These are phyloP conservation scores for Nakataea oryzae DNA, from an alignment of 2,329 filamentous ascomycete species.

Conservation along the genomic window DNA sequence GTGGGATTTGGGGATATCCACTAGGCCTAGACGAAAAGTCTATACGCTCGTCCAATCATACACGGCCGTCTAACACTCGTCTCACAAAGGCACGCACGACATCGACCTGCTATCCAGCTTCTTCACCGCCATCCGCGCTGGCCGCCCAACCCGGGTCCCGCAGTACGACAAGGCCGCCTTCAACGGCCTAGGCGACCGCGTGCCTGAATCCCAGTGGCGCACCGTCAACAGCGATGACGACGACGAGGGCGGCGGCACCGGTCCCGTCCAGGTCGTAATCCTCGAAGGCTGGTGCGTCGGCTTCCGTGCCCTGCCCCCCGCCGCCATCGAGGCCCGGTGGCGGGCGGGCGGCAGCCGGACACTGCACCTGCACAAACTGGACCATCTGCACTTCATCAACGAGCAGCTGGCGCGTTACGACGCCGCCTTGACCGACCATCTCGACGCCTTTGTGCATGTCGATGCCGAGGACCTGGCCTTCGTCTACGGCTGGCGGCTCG, in stretches of 20 bases:
- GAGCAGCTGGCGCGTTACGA: constrained; percentile 35
- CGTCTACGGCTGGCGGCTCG: constrained; percentile 74
- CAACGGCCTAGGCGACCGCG: constrained; percentile 65
- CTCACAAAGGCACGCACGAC: constrained; percentile 53
- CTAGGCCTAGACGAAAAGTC: too few relatives aligned
- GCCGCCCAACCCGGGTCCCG: constrained; percentile 48
- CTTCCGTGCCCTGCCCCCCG: constrained; percentile 53
- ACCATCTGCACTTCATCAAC: constrained; percentile 41
- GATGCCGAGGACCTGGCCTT: constrained; percentile 63
- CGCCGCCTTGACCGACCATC: constrained; percentile 29
- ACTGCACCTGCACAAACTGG: constrained; percentile 34
- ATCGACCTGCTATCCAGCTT: constrained; percentile 51
- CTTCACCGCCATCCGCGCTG: constrained; percentile 46
- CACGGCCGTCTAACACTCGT: constrained; percentile 3
- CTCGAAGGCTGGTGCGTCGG: constrained; percentile 91
- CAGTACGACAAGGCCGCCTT: constrained; percentile 77
- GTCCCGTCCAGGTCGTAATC: constrained; percentile 53
- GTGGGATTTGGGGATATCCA: too few relatives aligned
- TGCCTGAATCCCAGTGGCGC: constrained; percentile 51
- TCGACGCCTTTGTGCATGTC: constrained; percentile 47
- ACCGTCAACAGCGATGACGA: constrained; percentile 44
- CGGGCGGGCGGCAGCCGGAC: constrained; percentile 32
- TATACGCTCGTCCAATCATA: too few relatives aligned
- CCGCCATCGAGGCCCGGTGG: constrained; percentile 38
- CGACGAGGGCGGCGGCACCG: constrained; percentile 25